Evolutionary conservation across 2,329 filamentous ascomycete species (phyloP), one percentile per base, ranked within the genome.

Genomic region (Ramichloridium luteum): DNA sequence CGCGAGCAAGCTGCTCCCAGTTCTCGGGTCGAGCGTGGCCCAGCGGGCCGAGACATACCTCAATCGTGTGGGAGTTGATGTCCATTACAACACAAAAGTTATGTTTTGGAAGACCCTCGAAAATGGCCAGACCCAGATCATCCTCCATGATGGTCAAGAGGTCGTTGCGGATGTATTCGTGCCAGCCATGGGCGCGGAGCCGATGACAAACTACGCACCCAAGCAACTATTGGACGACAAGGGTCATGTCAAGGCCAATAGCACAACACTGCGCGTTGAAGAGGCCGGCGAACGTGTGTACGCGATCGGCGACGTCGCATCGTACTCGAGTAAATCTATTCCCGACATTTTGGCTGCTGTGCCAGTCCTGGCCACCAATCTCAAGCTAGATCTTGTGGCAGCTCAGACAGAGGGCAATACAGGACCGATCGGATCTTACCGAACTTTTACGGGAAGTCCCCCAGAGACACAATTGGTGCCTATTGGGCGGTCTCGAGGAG

Each of bases 51-150:
- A 36, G 28, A n/a, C n/a, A 4, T 36, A 94, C 56, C 51, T 90
- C 92, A 37, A 93, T 56, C 4, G 53, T 70, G 67, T 65, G 69
- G 16, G 88, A 86, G 54, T 96, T 88, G 28, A 94, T 74, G 6
- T 93, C 85, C 6, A 77, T 80, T 26, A 92, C 75, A 11, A 47
- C 26, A 17, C 47, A 39, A 50, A 75, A 68, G 55, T 96, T 88
- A 70, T 8, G 45, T 53, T 12, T 45, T 52, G 6, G 50, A 63
- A 30, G 60, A 60, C 2, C 58, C 69, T 22, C 54, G 61, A 46
- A 4, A 49, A 54, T 13, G 56, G 51, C 12, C 51, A 52, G 16
- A 62, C 56, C 36, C 56, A 55, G 2, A 44, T 65, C 11, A 44
- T 41, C 5, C 46, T 68, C 4, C 50, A 48, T 32, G 60, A 65